Conservation (phyloP, 805 yeast species). For the Cyberlindnera meyerae region DNA sequence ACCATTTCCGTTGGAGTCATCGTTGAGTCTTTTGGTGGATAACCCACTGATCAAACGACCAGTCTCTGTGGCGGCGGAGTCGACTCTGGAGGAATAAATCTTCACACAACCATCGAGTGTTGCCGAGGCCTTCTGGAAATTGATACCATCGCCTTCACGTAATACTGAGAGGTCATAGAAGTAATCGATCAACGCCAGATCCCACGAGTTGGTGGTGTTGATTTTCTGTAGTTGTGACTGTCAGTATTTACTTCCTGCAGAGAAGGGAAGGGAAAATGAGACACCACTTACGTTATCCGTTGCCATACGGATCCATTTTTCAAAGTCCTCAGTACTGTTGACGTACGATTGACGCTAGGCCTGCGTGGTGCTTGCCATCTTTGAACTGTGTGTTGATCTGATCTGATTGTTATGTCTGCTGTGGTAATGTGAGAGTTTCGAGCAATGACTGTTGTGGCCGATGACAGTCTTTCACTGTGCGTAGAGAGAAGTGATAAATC, state of each 20-base stretch:
- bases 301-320: constrained; percentile 78
- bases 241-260: too few relatives aligned
- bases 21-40: constrained; percentile 38
- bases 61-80: constrained; percentile 87
- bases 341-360: constrained; percentile 6
- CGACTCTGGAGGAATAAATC: constrained; percentile 86
- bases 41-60: constrained; percentile 77
- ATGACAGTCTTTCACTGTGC: not conserved
- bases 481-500: not conserved
- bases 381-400: too few relatives aligned
- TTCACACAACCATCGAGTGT: constrained; percentile 94
- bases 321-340: constrained; percentile 37
- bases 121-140: constrained; percentile 86
- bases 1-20: constrained; percentile 17
- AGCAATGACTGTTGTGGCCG: too few relatives aligned
- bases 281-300: constrained; percentile 54
- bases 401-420: too few relatives aligned
- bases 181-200: constrained; percentile 85
- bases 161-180: constrained; percentile 77
- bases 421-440: too few relatives aligned
- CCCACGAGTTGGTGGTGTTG: constrained; percentile 83
- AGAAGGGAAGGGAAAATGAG: too few relatives aligned
- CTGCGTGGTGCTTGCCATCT: too few relatives aligned
- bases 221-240: too few relatives aligned
- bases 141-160: constrained; percentile 71